Evolutionary conservation across 169 alveolate genomes (phyloP).

Genomic region (Cyclospora cayetanensis): DNA sequence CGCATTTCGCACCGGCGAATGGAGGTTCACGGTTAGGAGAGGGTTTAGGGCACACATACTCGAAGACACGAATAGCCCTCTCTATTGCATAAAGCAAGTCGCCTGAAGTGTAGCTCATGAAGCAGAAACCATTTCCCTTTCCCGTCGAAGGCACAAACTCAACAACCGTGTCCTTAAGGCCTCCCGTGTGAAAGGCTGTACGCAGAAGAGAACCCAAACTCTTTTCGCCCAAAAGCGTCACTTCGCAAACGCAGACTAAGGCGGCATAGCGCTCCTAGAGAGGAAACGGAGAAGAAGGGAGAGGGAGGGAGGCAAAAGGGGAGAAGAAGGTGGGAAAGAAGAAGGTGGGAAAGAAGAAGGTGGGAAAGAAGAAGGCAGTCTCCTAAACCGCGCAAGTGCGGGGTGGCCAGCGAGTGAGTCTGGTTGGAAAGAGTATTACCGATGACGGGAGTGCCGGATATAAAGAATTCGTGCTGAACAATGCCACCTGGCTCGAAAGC

Average conservation of each 20-base stretch:
- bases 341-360: no score
- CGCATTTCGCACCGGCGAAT: not conserved
- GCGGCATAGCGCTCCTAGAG: not conserved
- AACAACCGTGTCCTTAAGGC: conserved; percentile 91
- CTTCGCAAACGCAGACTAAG: not conserved
- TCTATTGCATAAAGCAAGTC: conserved; percentile 86
- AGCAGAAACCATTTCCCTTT: conserved; percentile 89
- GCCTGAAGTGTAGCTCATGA: conserved; percentile 80
- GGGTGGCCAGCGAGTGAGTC: no score
- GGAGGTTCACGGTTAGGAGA: not conserved
- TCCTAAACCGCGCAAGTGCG: no score
- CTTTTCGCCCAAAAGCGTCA: no score
- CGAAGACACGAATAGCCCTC: conserved; percentile 84
- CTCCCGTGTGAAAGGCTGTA: conserved; percentile 92
- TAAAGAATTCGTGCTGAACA: conserved; percentile 94
- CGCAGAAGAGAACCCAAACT: no score
- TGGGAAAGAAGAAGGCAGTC: no score
- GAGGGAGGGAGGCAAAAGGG: no score
- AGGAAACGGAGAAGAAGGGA: not conserved
- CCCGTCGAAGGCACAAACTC: conserved; percentile 74
- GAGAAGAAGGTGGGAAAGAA: no score
- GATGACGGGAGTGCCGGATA: conserved; percentile 93
- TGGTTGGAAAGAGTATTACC: no score
- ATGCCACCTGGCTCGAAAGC: conserved; percentile 95
- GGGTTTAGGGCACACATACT: conserved; percentile 51